These are phyloP conservation scores for Colletotrichum sojae DNA, from an alignment of 2,329 filamentous ascomycete genomes.

Conservation along the genomic window DNA sequence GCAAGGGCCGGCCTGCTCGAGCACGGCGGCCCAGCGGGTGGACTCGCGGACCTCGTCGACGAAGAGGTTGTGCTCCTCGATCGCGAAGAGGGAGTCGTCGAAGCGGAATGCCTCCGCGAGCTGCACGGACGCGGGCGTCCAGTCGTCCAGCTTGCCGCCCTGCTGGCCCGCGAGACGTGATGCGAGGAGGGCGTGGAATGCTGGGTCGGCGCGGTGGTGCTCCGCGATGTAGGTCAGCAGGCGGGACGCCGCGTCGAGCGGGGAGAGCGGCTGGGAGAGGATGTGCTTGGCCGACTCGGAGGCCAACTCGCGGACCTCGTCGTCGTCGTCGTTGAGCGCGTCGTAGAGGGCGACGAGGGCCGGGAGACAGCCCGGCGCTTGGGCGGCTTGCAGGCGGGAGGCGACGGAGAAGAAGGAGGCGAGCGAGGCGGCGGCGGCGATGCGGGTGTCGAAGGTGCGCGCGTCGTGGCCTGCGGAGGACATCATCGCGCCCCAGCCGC, in stretches of 20 bases:
- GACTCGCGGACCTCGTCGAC: constrained; percentile 85
- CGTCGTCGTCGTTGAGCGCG: constrained; percentile 89
- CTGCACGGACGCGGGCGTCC: constrained; percentile 53
- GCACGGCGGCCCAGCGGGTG: constrained; percentile 73
- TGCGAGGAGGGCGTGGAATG: constrained; percentile 58
- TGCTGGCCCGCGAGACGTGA: constrained; percentile 59
- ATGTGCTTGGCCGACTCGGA: constrained; percentile 64
- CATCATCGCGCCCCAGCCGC: constrained; percentile 66
- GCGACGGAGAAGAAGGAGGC: constrained; percentile 60
- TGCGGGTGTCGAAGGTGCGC: constrained; percentile 75
- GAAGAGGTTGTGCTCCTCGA: constrained; percentile 96
- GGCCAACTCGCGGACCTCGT: constrained; percentile 82
- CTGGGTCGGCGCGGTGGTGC: constrained; percentile 50
- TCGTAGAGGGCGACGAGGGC: constrained; percentile 80
- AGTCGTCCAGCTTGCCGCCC: constrained; percentile 22
- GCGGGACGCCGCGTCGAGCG: constrained; percentile 61
- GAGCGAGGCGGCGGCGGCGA: constrained; percentile 71
- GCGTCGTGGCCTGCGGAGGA: constrained; percentile 42
- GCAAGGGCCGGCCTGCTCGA: constrained; percentile 48
- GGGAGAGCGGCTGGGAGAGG: constrained; percentile 61
- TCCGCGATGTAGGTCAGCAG: constrained; percentile 60
- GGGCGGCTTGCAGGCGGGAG: constrained; percentile 45
- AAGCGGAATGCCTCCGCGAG: constrained; percentile 63
- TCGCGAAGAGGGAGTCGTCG: constrained; percentile 82
- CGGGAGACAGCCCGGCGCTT: constrained; percentile 60